Evolutionary conservation across 2,329 filamentous ascomycete genomes (phyloP), one percentile per base, ranked within the genome.

Genomic region (Cryoendolithus antarcticus): DNA sequence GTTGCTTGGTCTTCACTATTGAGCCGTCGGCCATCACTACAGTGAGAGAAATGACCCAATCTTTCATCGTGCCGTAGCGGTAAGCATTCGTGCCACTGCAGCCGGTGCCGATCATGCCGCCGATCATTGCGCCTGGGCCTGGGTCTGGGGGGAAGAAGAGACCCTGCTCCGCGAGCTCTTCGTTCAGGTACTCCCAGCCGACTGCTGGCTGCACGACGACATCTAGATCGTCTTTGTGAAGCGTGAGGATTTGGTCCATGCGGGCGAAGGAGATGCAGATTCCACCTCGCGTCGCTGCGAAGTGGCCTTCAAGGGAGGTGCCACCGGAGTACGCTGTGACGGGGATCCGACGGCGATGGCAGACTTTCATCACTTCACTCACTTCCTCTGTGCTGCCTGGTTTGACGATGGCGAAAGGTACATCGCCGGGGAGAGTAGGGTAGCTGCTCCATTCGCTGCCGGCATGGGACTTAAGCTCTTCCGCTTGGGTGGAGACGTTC

Each of bases 121-220:
- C 86, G 51, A 95, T 94, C 79, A 85, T 85, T 44, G 86, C 86
- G 11, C 86, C 86, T 38, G 88, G 86, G 38, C 86, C 88, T 11
- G 86, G 86, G 59, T 94, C 86, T 1, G 86, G 86, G 13, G 86
- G 86, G 64, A 94, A 94, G 69, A 94, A 93, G 3, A 95, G 72
- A 21, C 81, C 82, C 19, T 63, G 51, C 43, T 85, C 69, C 35
- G 77, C 69, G 5, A 95, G 70, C 45, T 80, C 70, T 53, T 91
- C 84, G 56, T 94, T 94, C 30, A 95, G 67, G 6, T 71, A 58
- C 63, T 94, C 84, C 86, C 86, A 95, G 9, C 85, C 84, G 7
- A 94, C 75, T 2, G 83, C 86, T 45, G 75, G 42, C 58, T 80
- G 50, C 36, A 70, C 54, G 55, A 77, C 59, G 54, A 78, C 66